A percentile compares a stretch with the other conserved stretches of the same genome.
Evolutionary conservation across 106 monocot genomes (phyloP).

Genomic region (Agapanthus africanus): DNA sequence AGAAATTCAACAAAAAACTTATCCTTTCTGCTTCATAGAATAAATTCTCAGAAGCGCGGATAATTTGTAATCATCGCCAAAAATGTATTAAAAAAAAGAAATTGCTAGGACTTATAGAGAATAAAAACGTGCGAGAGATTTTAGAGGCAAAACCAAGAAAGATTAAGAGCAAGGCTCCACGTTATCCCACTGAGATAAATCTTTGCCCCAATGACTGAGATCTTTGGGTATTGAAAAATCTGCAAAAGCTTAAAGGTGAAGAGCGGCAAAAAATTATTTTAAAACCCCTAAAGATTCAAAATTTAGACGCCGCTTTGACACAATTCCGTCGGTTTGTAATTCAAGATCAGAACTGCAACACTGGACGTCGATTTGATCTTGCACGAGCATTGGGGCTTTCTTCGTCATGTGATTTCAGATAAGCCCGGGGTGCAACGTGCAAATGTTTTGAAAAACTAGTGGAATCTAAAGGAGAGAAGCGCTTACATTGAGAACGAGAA

Average conservation of each 20-base stretch:
- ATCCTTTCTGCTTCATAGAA: conserved; percentile 26
- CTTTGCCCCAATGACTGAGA: conserved; percentile 16
- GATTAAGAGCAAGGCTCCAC: conserved; percentile 8
- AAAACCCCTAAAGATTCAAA: neutral
- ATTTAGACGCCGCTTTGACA: conserved; percentile 36
- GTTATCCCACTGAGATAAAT: neutral
- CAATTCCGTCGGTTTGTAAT: conserved; percentile 12
- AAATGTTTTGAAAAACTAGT: too few relatives aligned
- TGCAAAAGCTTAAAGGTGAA: conserved; percentile 19
- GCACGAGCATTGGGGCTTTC: conserved; percentile 22
- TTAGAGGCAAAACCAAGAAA: conserved; percentile 20
- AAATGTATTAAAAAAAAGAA: neutral
- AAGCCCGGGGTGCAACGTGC: conserved; percentile 42
- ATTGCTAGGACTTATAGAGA: too few relatives aligned
- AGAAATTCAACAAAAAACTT: conserved; percentile 66
- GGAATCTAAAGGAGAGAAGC: too few relatives aligned
- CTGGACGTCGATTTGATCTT: conserved; percentile 17
- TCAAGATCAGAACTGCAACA: conserved; percentile 33
- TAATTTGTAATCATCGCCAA: conserved; percentile 41
- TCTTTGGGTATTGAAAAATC: conserved; percentile 2
- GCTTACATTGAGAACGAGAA: too few relatives aligned
- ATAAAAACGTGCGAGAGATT: conserved; percentile 7
- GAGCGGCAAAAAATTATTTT: neutral
- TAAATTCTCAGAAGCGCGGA: conserved; percentile 52
- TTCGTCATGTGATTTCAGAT: conserved; percentile 14